Conservation (phyloP, 2,329 filamentous ascomycete genomes). For the Aspergillus clavatus region DNA sequence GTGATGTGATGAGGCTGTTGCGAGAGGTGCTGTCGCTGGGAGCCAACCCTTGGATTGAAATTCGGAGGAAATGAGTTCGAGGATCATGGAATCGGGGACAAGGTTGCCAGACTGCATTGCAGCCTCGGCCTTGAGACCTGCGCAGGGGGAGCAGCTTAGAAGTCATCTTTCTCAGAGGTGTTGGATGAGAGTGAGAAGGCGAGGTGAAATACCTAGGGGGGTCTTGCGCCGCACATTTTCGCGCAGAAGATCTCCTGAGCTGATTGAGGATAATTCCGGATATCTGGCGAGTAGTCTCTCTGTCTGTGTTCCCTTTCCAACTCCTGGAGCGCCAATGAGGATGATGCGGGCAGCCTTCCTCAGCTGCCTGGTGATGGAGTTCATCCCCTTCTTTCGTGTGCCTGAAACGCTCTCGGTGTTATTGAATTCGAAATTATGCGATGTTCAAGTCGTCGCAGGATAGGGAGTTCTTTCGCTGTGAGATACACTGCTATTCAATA, state of each 20-base stretch:
- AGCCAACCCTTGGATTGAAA: constrained; percentile 84
- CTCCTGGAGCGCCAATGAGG: constrained; percentile 90
- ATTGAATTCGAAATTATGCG: neutral
- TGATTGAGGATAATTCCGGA: constrained; percentile 83
- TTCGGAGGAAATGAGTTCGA: constrained; percentile 87
- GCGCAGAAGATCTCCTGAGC: constrained; percentile 85
- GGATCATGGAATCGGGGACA: constrained; percentile 87
- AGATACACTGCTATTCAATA: neutral
- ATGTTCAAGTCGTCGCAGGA: neutral
- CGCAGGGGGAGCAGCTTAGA: constrained; percentile 10
- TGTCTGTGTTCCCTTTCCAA: constrained; percentile 94
- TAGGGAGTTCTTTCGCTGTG: neutral
- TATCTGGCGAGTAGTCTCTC: constrained; percentile 82
- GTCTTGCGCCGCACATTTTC: constrained; percentile 89
- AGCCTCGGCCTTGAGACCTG: constrained; percentile 84
- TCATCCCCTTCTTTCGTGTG: constrained; percentile 21
- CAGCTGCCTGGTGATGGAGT: constrained; percentile 50
- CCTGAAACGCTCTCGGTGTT: neutral
- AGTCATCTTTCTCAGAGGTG: neutral
- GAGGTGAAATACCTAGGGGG: constrained; percentile 61
- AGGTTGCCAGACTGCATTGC: constrained; percentile 83
- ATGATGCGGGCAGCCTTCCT: constrained; percentile 84
- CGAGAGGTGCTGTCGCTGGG: constrained; percentile 25
- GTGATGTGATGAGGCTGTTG: constrained; percentile 30
- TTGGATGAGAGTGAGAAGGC: neutral